Evolutionary conservation across 768 basidiomycete genomes (phyloP), one percentile per base, ranked within the genome.

Genomic region (Calocera viscosa): DNA sequence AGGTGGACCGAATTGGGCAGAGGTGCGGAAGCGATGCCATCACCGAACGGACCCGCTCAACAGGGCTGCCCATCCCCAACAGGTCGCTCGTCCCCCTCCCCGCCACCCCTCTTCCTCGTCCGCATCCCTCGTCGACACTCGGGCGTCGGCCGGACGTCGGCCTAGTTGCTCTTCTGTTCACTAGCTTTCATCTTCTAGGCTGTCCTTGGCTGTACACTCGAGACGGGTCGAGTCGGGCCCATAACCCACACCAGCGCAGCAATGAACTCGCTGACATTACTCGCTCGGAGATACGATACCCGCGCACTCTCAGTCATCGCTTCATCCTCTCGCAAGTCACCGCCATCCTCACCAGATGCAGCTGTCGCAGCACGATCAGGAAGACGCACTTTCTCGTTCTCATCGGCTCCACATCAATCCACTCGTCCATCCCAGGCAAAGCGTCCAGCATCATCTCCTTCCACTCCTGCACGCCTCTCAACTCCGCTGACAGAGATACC

Each of bases 241-340:
- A 40, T 19, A 10, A 19, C n/a, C 35, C 14, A 14, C 35, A 38
- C 35, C 35, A 38, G 35, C 35, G 35, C 35, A 38, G 53, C 53
- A 32, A 60, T 60, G 53, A 60, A 60, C 53, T 60, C 53, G 26
- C 53, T 60, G 8, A 32, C 14, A 2, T 30, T 60, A 26, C 53
- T 60, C 30, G 53, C 53, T 28, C 53, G 53, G 26, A 60, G 53
- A 60, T 60, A 60, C 30, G 53, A 60, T 60, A 22, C 53, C 11
- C 53, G 53, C 30, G 53, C 53, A 11, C 53, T 60, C 53, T 60
- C 53, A 26, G 11, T 26, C 10, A 16, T 60, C 30, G 53, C 53
- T 32, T 60, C 53, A 8, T 16, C 53, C 24, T 60, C 53, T 26
- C 53, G 53, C 26, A 38, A 38, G 7, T 26, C 53, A 2, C 19